Conservation (phyloP, 75 land plant species). For the Picea glauca region DNA sequence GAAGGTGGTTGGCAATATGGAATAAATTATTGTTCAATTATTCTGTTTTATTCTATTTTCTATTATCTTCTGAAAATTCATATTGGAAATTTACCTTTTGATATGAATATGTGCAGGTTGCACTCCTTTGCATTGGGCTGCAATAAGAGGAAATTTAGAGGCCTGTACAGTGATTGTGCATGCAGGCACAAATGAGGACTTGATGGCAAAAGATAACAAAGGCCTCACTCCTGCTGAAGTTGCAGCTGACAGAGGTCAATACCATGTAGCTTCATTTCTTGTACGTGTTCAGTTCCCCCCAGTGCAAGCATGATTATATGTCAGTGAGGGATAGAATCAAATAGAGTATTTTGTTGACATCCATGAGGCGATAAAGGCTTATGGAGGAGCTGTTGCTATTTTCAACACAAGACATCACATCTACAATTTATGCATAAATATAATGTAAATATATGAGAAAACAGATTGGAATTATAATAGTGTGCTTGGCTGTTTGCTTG, state of each 20-base stretch:
- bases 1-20: neutral
- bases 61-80: neutral
- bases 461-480: neutral
- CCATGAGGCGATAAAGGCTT: neutral
- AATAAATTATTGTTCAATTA: neutral
- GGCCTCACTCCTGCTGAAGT: slow-evolving; percentile 81
- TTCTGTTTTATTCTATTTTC: neutral
- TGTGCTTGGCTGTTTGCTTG: slow-evolving; percentile 1
- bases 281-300: slow-evolving; percentile 37
- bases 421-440: neutral
- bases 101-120: neutral
- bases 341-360: neutral
- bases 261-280: slow-evolving; percentile 76
- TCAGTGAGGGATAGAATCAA: neutral
- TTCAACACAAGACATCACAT: neutral
- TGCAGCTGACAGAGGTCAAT: slow-evolving; percentile 95
- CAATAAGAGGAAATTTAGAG: slow-evolving; percentile 84
- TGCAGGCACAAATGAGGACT: slow-evolving; percentile 70
- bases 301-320: neutral
- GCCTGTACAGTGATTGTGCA: slow-evolving; percentile 91
- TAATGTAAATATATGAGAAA: neutral
- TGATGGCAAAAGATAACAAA: slow-evolving; percentile 64
- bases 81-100: slow-evolving; percentile 1
- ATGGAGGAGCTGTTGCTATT: neutral
- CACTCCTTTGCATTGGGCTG: slow-evolving; percentile 94